Evolutionary conservation across 768 basidiomycete species (phyloP), one percentile per base, ranked within the genome.

Genomic region (Xerocomus brunneocitrinus): DNA sequence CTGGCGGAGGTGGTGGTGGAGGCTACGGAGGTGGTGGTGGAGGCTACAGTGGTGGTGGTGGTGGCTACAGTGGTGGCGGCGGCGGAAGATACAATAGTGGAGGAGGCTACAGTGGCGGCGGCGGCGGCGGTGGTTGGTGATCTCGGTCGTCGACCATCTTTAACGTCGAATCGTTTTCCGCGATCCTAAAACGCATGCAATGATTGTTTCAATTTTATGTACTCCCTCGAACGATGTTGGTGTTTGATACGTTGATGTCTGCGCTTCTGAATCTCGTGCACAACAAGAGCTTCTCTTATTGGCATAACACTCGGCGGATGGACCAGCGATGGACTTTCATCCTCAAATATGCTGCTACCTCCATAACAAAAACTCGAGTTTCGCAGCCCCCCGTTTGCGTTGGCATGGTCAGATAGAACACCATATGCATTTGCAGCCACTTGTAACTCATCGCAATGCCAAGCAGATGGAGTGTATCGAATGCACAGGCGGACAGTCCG

Each of bases 1-100:
- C 63, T 30, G 67, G 70, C 4, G 70, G 70, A 0, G 64, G 66
- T 2, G 67, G 60, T 6, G 62, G 65, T 5, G 55, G 56, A 8
- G 40, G 58, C 5, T 44, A 59, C 1, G 49, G 68, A 1, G 58
- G 58, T 3, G 53, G 59, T 1, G 54, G 54, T 3, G 19, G 19
- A 19, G 19, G 19, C 19, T 19, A 19, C 19, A 19, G 19, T 19
- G 19, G 19, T 19, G 19, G 19, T 19, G 19, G 19, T 19, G 19
- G 19, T 19, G 19, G 19, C 19, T 19, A 19, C 19, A 52, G 41
- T 9, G 36, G 38, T 22, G 38, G 38, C 4, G 14, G 13, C 2
- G 5, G n/a, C 19, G 19, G 19, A 19, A 19, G 19, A 19, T 19
- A 39, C 8, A 59, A 62, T 4, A 51, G 56, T 30, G 53, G 32